Evolutionary conservation across 768 basidiomycete genomes (phyloP), one percentile per base, ranked within the genome.

Genomic region (Tylopilus vinaceipallidus): DNA sequence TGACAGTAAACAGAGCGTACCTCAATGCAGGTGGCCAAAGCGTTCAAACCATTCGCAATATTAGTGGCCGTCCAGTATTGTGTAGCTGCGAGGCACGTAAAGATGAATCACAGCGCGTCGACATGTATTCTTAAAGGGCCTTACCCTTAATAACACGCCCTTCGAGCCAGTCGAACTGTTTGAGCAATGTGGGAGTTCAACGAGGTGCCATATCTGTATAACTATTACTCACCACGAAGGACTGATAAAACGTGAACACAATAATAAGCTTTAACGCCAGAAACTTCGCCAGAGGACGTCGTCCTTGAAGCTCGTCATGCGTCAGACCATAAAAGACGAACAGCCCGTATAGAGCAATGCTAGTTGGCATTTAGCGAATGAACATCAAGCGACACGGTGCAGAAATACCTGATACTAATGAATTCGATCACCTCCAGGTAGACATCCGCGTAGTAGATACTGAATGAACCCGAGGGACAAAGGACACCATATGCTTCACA

Each of bases 191-290:
- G 13, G 33, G 24, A 19, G 39, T 42, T 34, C 5, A 16, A n/a
- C 37, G 17, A 29, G 27, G 16, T 20, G 2, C 13, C 1, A 11
- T 16, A 16, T 24, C 11, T 9, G 16, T 10, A 40, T 6, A 19
- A 7, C n/a, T 3, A 44, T 4, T 22, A 70, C 84, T 46, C 59
- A 87, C 84, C 43, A 90, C 67, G 59, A 91, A 87, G 1, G 79
- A 75, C 60, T 94, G 93, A 65, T 94, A 95, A 67, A 90, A 94
- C 0, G 91, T 92, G 64, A 88, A 83, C 81, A 92, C 83, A 37
- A 92, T 87, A 41, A 91, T 87, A 26, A 89, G 70, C 67, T 95
- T 95, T 73, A 95, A 93, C 3, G 82, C 72, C 53, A 95, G 63
- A 66, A 95, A 95, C 72, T 95, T 95, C 22, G 85, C 81, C 24